These are phyloP conservation scores for Boletellus sp. DNA, from an alignment of 768 basidiomycete species.

Conservation along the genomic window DNA sequence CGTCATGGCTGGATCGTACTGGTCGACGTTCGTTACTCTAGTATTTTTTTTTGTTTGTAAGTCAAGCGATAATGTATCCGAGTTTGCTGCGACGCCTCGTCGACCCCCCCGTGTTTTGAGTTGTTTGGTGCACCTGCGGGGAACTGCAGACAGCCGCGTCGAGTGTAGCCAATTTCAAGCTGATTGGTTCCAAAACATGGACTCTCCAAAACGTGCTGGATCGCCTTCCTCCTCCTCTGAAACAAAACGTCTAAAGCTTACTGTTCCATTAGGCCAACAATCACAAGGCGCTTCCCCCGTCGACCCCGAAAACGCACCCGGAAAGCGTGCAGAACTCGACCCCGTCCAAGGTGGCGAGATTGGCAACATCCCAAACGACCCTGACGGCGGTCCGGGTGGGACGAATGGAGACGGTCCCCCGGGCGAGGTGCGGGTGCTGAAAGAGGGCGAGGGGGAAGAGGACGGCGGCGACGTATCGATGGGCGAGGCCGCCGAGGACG, in stretches of 20 bases:
- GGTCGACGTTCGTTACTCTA: not conserved
- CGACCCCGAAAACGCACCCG: slow-evolving; percentile 74
- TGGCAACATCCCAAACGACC: slow-evolving; percentile 57
- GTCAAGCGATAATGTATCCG: not conserved
- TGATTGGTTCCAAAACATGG: slow-evolving; percentile 40
- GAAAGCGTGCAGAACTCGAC: slow-evolving; percentile 87
- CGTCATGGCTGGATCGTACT: no score
- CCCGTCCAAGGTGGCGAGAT: slow-evolving; percentile 77
- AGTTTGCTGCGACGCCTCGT: slow-evolving; percentile 3
- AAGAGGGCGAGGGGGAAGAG: slow-evolving; percentile 59
- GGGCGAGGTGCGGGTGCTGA: slow-evolving; percentile 37
- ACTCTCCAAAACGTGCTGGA: slow-evolving; percentile 63
- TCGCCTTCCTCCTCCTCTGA: slow-evolving; percentile 54
- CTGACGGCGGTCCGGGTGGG: slow-evolving; percentile 19
- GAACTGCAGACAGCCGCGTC: not conserved
- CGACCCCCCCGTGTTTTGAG: slow-evolving; percentile 20
- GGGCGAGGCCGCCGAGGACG: slow-evolving; percentile 76
- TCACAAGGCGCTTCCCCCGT: slow-evolving; percentile 69
- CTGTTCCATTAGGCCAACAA: slow-evolving; percentile 42
- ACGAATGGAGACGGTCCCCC: slow-evolving; percentile 20
- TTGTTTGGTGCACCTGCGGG: slow-evolving; percentile 9
- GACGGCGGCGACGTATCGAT: slow-evolving; percentile 76
- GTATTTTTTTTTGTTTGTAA: no score
- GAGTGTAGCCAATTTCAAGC: slow-evolving; percentile 21
- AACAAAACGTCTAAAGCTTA: slow-evolving; percentile 56